A percentile compares a stretch with the other conserved stretches of the same genome.
These are phyloP conservation scores for Cicer judaicum DNA, from an alignment of 306 rosid species.

Conservation along the genomic window DNA sequence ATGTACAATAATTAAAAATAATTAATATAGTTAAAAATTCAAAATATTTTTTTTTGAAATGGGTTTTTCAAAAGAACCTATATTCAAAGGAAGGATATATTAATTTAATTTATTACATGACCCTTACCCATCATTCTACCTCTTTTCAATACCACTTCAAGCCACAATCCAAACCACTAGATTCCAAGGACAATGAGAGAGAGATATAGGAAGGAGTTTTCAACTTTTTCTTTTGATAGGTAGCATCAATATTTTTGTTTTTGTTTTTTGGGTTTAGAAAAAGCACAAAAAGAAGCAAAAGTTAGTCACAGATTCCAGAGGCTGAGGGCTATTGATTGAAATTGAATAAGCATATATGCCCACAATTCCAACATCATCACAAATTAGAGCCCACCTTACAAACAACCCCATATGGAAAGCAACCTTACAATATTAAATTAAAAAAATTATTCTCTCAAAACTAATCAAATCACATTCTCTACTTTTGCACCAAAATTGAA, in stretches of 20 bases:
- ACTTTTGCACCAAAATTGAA: not conserved
- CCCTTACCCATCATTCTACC: not conserved
- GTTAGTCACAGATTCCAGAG: constrained; percentile 63
- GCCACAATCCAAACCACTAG: constrained; percentile 48
- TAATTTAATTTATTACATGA: not conserved
- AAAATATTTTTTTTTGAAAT: too few relatives aligned
- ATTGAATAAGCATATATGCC: constrained; percentile 57
- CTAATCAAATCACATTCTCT: constrained; percentile 13
- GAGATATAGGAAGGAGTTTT: not conserved
- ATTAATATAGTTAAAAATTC: too few relatives aligned
- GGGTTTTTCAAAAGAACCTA: too few relatives aligned
- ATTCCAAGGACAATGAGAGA: constrained; percentile 37
- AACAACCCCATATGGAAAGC: constrained; percentile 44
- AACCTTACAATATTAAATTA: constrained; percentile 33
- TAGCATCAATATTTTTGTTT: constrained; percentile 21
- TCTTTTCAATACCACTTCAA: constrained; percentile 30
- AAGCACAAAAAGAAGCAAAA: constrained; percentile 64
- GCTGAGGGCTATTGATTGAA: constrained; percentile 42
- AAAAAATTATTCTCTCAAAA: constrained; percentile 16
- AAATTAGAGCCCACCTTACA: constrained; percentile 68
- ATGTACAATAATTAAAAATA: too few relatives aligned
- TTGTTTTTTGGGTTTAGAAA: constrained; percentile 33
- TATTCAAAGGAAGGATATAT: too few relatives aligned
- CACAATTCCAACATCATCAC: constrained; percentile 69
- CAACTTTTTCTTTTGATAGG: constrained; percentile 41